Evolutionary conservation across 2,329 filamentous ascomycete genomes (phyloP), one percentile per base, ranked within the genome.

Genomic region (Zymoseptoria ardabiliae): DNA sequence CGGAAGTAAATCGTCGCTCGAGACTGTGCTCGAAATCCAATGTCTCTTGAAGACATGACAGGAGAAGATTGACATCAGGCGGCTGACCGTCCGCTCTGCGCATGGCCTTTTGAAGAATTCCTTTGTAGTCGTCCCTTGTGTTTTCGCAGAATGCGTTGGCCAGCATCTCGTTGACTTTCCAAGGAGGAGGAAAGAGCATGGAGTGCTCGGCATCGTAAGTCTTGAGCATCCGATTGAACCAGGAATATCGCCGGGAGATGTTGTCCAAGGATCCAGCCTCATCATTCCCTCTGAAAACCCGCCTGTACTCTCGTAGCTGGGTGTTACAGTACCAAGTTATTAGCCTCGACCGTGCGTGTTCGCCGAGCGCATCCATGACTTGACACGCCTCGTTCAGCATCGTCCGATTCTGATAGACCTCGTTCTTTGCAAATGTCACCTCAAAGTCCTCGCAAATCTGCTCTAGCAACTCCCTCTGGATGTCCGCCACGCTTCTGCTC

Each of bases 391-490:
- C 94, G 41, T 88, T 81, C 58, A 99, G 81, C 72, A 87, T 86
- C 13, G 80, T 82, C 65, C 84, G 85, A 65, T 86, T 86, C 59
- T 84, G 79, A 2, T 80, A 79, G 13, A 96, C 85, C 74, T 97
- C 93, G 21, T 85, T 87, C 74, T 93, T 96, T 20, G 92, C 88
- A 75, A 97, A 99, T 0, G 90, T 89, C 60, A 97, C 83, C 78
- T 99, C 94, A 72, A 99, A 99, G 75, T 99, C 94, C 76, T 97
- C 94, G 73, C 94, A 99, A n/a, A 99, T 88, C 75, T 99, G 94
- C 77, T 99, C 94, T 59, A 97, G 78, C 60, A 99, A 77, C 73
- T 97, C 92, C 61, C 92, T 81, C 77, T 99, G 94, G 64, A 99
- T 81, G 68, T 97, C 94, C 5, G 91, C 88, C 41, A 99, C 94